phyloP scores from a whole-genome alignment of 208 protist species.

The Vickermania ingenoplastis region DNA sequence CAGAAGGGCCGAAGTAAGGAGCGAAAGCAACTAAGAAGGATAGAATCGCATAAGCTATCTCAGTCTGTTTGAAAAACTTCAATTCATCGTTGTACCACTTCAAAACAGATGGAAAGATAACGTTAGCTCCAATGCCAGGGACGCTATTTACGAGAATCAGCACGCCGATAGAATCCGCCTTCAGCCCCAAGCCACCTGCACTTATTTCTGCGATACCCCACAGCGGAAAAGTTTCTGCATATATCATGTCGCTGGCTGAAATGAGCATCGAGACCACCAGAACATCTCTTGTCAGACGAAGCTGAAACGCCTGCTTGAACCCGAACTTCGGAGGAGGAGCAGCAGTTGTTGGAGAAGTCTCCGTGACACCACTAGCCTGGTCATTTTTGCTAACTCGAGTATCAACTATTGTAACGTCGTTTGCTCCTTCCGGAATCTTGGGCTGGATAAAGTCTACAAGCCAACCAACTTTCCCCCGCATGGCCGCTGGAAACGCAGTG shows the following conservation, averaged over 20 bases:
- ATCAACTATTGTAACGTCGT: background rate
- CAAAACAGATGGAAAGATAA: constrained; percentile 23
- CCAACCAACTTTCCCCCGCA: background rate
- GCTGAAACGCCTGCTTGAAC: constrained; percentile 22
- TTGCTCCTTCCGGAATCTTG: background rate
- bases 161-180: constrained; percentile 12
- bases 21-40: constrained; percentile 13
- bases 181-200: constrained; percentile 22
- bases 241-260: constrained; percentile 21
- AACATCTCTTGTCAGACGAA: constrained; percentile 14
- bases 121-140: constrained; percentile 25
- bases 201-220: constrained; percentile 21
- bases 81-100: constrained; percentile 9
- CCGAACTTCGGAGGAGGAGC: constrained; percentile 10
- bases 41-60: constrained; percentile 4
- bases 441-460: background rate
- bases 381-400: background rate
- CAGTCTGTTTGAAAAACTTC: constrained; percentile 11
- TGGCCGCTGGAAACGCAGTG: background rate
- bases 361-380: background rate
- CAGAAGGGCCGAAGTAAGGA: background rate
- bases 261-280: constrained; percentile 33
- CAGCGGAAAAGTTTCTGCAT: constrained; percentile 26
- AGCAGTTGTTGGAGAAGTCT: background rate
- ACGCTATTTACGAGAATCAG: constrained; percentile 23